phyloP scores from a whole-genome alignment of 108 stramenopile genomes.

The Craspedostauros australis region DNA sequence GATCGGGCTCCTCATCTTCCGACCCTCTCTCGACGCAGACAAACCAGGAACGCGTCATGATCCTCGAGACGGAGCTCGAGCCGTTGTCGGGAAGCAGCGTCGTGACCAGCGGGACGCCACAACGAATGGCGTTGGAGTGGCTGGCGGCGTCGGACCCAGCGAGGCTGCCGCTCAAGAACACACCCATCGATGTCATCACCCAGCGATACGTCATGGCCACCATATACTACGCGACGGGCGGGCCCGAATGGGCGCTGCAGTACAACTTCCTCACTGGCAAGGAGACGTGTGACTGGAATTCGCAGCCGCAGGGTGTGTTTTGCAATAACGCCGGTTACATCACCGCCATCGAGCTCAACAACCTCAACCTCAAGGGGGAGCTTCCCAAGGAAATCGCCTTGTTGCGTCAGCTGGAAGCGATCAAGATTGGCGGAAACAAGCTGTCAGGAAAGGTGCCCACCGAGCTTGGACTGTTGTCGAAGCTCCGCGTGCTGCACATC shows the following conservation, averaged over 20 bases:
- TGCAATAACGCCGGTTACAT: slow-evolving; percentile 1
- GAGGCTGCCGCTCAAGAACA: no score
- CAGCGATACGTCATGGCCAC: slow-evolving; percentile 16
- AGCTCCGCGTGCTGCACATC: slow-evolving; percentile 9
- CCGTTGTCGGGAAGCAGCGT: slow-evolving; percentile 1
- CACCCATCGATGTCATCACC: slow-evolving; percentile 6
- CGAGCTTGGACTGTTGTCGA: slow-evolving; percentile 15
- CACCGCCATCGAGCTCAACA: not conserved
- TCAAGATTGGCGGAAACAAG: slow-evolving; percentile 19
- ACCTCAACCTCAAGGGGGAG: no score
- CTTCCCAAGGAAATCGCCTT: slow-evolving; percentile 11
- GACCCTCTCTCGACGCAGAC: no score
- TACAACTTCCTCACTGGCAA: slow-evolving; percentile 1
- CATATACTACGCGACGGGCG: slow-evolving; percentile 11
- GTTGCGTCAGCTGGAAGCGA: no score
- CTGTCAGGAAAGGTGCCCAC: slow-evolving; percentile 19
- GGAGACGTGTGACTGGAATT: slow-evolving; percentile 10
- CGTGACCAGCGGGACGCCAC: slow-evolving; percentile 1
- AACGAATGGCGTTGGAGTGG: slow-evolving; percentile 3
- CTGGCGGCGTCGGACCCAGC: slow-evolving; percentile 6
- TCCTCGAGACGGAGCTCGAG: no score
- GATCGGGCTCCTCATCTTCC: no score
- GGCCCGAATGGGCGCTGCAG: slow-evolving; percentile 1
- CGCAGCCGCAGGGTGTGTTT: not conserved
- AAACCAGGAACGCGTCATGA: no score